Base-by-base conservation (phyloP, 768 basidiomycete species). In the Mrakia gelida region DNA sequence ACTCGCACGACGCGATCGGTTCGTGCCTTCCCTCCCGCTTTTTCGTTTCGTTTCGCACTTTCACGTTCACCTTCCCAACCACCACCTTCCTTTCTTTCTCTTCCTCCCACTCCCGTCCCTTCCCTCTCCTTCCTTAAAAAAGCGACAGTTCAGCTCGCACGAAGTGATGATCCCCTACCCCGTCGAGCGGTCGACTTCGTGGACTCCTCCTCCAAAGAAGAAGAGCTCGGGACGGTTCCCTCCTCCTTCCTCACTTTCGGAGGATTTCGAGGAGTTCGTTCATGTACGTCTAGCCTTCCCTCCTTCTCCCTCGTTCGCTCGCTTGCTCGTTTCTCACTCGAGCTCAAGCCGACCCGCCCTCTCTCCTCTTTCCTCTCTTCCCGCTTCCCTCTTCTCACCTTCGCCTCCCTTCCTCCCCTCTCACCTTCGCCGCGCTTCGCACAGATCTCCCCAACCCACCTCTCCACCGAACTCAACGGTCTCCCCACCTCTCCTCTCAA, bases 1-100 rank as follows among this genome's bases (percentile, higher is more conserved):
- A 56, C 23, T 26, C 54, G 16, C 28, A 3, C 59, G 59, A 59
- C 59, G 59, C 59, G 59, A 59, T 59, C 59, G 59, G 18, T 54
- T 54, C 52, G 52, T n/a, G 7, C 26, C 59, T 26, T 23, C 26
- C 54, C 23, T n/a, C 26, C 63, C 45, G 45, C 45, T 45, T 65
- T 30, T 38, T 30, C 18, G 21, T 34, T 38, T 30, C 28, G 3
- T n/a, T n/a, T n/a, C n/a, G n/a, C n/a, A n/a, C 38, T 83, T 71
- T 38, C 77, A 13, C 45, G 9, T 4, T 38, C 52, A 49, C 73
- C 23, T 30, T 78, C 59, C 49, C n/a, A 13, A 2, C 72, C 62
- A 28, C 2, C 5, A 54, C 28, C 21, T n/a, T n/a, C n/a, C n/a
- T n/a, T n/a, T n/a, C 63, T 67, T 13, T 45, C 32, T 6, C 15